Evolutionary conservation across 169 alveolate genomes (phyloP).

Genomic region (Besnoitia besnoiti): DNA sequence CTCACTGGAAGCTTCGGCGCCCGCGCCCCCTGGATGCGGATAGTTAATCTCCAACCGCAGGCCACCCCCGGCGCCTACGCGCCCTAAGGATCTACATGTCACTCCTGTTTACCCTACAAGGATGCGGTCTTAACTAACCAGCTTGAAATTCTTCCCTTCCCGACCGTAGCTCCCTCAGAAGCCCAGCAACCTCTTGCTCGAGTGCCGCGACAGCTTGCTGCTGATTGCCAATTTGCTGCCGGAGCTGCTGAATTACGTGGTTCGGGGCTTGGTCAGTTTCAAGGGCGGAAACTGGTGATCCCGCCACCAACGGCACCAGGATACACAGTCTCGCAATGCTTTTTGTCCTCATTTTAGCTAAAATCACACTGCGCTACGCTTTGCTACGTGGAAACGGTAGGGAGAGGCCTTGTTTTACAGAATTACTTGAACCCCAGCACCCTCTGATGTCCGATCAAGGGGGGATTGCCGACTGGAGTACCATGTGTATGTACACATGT

Average conservation of each 20-base stretch:
- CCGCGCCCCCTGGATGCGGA: constrained; percentile 41
- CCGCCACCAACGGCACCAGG: not conserved
- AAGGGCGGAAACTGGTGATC: not conserved
- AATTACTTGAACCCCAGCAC: too few species aligned
- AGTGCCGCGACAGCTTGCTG: constrained; percentile 45
- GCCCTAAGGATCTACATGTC: not conserved
- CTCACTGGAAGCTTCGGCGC: constrained; percentile 14
- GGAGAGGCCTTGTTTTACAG: too few species aligned
- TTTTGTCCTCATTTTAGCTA: not conserved
- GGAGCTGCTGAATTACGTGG: constrained; percentile 45
- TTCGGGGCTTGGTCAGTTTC: not conserved
- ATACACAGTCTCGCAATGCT: not conserved
- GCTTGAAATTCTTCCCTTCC: constrained; percentile 45
- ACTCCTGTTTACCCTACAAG: not conserved
- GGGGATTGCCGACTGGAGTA: too few species aligned
- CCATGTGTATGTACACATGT: too few species aligned
- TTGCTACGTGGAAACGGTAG: too few species aligned
- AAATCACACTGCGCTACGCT: too few species aligned
- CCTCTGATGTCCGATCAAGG: too few species aligned
- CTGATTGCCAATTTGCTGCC: constrained; percentile 49
- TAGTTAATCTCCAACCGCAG: constrained; percentile 34
- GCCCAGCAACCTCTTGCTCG: constrained; percentile 40
- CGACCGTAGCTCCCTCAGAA: constrained; percentile 24
- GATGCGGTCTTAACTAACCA: not conserved
- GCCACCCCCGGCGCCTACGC: constrained; percentile 32